These are phyloP conservation scores for Lizanozyma gosingica DNA, from an alignment of 1,139 yeast species.

Conservation along the genomic window DNA sequence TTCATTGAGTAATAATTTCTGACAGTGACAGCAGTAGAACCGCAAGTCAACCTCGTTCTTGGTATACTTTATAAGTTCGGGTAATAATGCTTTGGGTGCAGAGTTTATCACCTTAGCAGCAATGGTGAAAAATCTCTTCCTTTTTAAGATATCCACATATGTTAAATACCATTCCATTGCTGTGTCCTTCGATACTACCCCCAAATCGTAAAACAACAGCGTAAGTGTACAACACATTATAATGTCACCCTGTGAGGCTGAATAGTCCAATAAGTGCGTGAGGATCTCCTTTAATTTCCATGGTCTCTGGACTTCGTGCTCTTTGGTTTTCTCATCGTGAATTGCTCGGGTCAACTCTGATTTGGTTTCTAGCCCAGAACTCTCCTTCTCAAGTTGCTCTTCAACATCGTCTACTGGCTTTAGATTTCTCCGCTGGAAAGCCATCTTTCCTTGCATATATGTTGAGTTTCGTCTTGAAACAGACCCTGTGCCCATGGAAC, in stretches of 20 bases:
- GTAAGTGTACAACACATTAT: constrained; percentile 54
- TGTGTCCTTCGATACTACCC: constrained; percentile 13
- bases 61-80: constrained; percentile 36
- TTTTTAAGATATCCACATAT: constrained; percentile 50
- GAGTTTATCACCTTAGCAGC: constrained; percentile 51
- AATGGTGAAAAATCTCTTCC: constrained; percentile 44
- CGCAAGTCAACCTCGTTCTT: constrained; percentile 50
- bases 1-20: constrained; percentile 57
- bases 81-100: constrained; percentile 27
- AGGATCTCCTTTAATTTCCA: constrained; percentile 27
- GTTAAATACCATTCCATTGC: constrained; percentile 48
- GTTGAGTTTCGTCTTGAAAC: constrained; percentile 1
- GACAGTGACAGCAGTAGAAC: constrained; percentile 63
- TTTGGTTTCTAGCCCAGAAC: constrained; percentile 4
- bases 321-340: constrained; percentile 7
- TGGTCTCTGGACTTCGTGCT: constrained; percentile 10
- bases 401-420: constrained; percentile 6
- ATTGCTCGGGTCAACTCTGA: constrained; percentile 28
- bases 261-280: constrained; percentile 41
- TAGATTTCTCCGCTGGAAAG: neutral
- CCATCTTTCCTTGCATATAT: neutral
- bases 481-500: neutral
- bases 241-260: constrained; percentile 56
- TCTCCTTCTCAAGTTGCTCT: constrained; percentile 7
- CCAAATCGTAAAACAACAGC: constrained; percentile 40